A percentile compares a stretch with the other conserved stretches of the same genome.
These are phyloP conservation scores for Xerocomellus intermedius DNA, from an alignment of 768 basidiomycete species.

Conservation along the genomic window DNA sequence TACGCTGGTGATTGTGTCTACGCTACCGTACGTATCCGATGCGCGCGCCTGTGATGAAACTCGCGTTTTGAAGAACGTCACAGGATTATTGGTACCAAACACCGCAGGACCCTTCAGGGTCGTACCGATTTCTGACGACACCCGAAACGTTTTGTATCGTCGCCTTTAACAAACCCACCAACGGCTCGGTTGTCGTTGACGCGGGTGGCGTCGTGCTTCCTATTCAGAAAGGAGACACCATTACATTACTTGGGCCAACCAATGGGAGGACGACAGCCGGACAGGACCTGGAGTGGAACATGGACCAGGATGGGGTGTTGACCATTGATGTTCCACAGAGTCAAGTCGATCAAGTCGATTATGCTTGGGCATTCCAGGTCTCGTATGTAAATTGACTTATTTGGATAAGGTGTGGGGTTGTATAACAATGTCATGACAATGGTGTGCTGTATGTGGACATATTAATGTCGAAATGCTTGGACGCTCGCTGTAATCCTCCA, in stretches of 20 bases:
- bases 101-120: slow-evolving; percentile 36
- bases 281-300: slow-evolving; percentile 31
- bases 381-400: slow-evolving; percentile 23
- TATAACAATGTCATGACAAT: not conserved
- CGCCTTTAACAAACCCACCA: slow-evolving; percentile 38
- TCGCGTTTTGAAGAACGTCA: not conserved
- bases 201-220: slow-evolving; percentile 39
- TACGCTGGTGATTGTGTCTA: slow-evolving; percentile 53
- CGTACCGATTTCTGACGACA: slow-evolving; percentile 49
- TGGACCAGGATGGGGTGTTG: slow-evolving; percentile 30
- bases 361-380: slow-evolving; percentile 44
- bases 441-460: not conserved
- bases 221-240: slow-evolving; percentile 40
- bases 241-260: slow-evolving; percentile 40
- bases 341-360: slow-evolving; percentile 26
- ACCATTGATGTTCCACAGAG: slow-evolving; percentile 30
- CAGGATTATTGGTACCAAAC: slow-evolving; percentile 51
- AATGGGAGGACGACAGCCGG: not conserved
- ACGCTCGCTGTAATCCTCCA: not conserved
- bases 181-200: slow-evolving; percentile 35
- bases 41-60: not conserved
- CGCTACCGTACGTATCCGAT: slow-evolving; percentile 44
- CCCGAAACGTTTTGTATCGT: slow-evolving; percentile 51
- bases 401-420: not conserved
- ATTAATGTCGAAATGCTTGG: not conserved